Percentiles rank a stretch among this genome's conserved stretches.
Evolutionary conservation across 78 protist genomes (phyloP).

Genomic region (Tieghemostelium lacteum): DNA sequence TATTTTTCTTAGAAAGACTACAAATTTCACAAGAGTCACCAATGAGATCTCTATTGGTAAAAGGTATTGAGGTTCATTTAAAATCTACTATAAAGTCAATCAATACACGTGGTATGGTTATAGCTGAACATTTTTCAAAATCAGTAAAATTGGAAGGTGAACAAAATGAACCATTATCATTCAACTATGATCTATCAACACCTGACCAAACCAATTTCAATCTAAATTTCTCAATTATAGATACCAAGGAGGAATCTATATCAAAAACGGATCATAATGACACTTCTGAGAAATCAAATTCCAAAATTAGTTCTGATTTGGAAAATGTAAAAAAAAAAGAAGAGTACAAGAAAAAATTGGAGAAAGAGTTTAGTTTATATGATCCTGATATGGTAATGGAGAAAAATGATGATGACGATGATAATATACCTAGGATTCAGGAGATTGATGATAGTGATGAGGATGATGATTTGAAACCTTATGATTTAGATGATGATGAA

Average conservation of each 20-base stretch:
- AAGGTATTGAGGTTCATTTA: slow-evolving; percentile 54
- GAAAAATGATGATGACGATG: slow-evolving; percentile 18
- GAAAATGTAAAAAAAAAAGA: slow-evolving; percentile 4
- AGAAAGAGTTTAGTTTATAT: slow-evolving; percentile 64
- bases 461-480: slow-evolving; percentile 46
- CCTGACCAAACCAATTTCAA: slow-evolving; percentile 21
- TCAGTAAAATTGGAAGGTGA: neutral
- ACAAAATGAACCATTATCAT: neutral
- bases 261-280: neutral
- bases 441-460: neutral
- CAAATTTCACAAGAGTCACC: neutral
- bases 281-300: neutral
- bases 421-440: neutral
- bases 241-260: neutral
- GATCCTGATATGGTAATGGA: slow-evolving; percentile 60
- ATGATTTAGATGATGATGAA: slow-evolving; percentile 70
- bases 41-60: slow-evolving; percentile 4
- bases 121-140: slow-evolving; percentile 53
- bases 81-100: slow-evolving; percentile 31
- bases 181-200: slow-evolving; percentile 5
- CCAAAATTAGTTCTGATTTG: neutral
- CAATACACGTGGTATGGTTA: slow-evolving; percentile 52
- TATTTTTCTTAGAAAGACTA: slow-evolving; percentile 15
- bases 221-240: neutral
- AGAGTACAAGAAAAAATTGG: slow-evolving; percentile 20